These are phyloP conservation scores for Boletus bicolor DNA, from an alignment of 768 basidiomycete species.

Conservation along the genomic window DNA sequence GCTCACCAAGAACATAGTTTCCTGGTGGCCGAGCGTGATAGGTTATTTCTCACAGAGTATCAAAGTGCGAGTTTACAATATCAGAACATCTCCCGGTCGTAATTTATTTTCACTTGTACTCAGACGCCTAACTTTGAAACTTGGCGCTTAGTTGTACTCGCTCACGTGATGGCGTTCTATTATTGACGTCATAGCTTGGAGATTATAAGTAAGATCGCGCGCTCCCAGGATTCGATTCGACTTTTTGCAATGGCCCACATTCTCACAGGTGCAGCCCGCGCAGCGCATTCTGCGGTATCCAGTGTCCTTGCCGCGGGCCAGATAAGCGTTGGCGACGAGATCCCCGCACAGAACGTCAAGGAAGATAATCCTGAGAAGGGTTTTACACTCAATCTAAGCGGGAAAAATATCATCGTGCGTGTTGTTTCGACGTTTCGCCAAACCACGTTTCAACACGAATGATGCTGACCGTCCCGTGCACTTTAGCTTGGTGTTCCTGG, in stretches of 20 bases:
- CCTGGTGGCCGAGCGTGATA: conserved; percentile 71
- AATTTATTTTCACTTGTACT: conserved; percentile 19
- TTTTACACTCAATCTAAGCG: conserved; percentile 44
- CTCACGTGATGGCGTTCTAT: neutral
- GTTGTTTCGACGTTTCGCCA: neutral
- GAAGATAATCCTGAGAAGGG: conserved; percentile 49
- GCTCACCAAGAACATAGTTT: conserved; percentile 45
- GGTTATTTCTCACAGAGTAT: conserved; percentile 77
- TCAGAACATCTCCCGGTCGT: conserved; percentile 79
- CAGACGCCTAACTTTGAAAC: no score
- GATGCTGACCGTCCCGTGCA: neutral
- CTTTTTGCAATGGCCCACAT: conserved; percentile 44
- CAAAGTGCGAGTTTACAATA: conserved; percentile 73
- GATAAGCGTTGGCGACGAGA: conserved; percentile 35
- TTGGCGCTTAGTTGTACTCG: no score
- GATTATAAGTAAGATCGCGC: neutral
- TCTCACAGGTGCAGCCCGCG: conserved; percentile 43
- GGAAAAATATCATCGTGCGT: conserved; percentile 64
- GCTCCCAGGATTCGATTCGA: neutral
- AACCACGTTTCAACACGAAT: neutral
- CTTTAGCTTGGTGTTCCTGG: conserved; percentile 69
- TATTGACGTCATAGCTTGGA: neutral
- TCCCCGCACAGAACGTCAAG: conserved; percentile 55
- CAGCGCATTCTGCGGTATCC: conserved; percentile 54
- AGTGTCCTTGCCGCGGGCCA: conserved; percentile 47